Percentiles rank a stretch among this genome's conserved stretches.
These are phyloP conservation scores for Pseudogymnoascus sp. DNA, from an alignment of 2,329 filamentous ascomycete species.

Conservation along the genomic window DNA sequence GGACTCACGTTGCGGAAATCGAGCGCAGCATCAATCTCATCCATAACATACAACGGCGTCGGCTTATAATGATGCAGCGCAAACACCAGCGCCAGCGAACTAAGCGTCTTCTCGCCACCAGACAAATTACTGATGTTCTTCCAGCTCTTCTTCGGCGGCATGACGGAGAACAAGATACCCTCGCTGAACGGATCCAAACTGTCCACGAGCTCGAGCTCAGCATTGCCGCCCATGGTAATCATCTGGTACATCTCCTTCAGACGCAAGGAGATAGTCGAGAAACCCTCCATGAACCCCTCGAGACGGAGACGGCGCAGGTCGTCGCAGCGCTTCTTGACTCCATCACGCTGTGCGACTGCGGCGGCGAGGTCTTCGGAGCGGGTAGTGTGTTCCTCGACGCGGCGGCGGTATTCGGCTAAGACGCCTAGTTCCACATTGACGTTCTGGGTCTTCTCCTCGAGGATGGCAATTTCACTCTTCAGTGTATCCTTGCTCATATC, in stretches of 20 bases:
- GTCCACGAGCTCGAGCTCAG: conserved; percentile 93
- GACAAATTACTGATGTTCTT: conserved; percentile 97
- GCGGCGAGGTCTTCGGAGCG: conserved; percentile 76
- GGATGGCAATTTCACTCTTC: conserved; percentile 54
- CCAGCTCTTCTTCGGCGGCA: conserved; percentile 99
- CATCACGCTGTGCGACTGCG: conserved; percentile 70
- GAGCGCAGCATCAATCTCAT: conserved; percentile 95
- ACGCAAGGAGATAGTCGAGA: conserved; percentile 83
- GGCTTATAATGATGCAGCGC: conserved; percentile 97
- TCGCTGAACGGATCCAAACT: conserved; percentile 94
- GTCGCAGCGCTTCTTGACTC: conserved; percentile 85
- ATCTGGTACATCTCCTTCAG: conserved; percentile 99
- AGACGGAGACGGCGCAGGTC: conserved; percentile 82
- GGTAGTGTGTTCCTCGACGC: conserved; percentile 71
- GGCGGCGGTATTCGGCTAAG: conserved; percentile 76
- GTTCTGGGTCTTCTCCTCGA: conserved; percentile 73
- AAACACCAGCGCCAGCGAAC: conserved; percentile 90
- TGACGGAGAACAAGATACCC: conserved; percentile 93
- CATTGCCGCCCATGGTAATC: conserved; percentile 99
- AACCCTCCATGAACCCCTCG: conserved; percentile 97
- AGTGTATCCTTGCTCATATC: conserved; percentile 58
- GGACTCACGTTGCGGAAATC: conserved; percentile 91
- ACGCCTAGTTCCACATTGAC: conserved; percentile 83
- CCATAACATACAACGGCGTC: conserved; percentile 97
- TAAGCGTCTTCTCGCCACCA: conserved; percentile 95